Evolutionary conservation across 2,329 filamentous ascomycete species (phyloP).

Genomic region (Beauveria brongniartii): DNA sequence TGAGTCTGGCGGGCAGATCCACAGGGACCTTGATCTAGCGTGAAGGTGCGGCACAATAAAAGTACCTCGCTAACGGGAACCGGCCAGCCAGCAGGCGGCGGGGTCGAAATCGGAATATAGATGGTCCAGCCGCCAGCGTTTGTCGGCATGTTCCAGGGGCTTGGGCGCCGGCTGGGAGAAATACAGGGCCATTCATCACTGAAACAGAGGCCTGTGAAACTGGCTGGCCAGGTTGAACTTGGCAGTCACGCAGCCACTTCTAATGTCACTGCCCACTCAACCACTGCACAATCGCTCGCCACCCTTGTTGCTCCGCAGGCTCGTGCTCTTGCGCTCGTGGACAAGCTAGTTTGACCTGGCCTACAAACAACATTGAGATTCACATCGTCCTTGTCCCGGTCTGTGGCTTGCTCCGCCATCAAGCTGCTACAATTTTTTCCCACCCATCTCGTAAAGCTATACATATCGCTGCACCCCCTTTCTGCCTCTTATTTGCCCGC

Average conservation of each 20-base stretch:
- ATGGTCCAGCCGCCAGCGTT: conserved; percentile 8
- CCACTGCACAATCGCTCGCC: background rate
- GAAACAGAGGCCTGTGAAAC: background rate
- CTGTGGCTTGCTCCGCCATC: background rate
- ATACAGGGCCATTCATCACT: background rate
- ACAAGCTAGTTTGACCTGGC: conserved; percentile 2
- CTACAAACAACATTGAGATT: conserved; percentile 6
- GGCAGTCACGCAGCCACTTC: background rate
- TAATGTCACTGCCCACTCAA: background rate
- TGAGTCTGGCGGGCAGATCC: conserved; percentile 8
- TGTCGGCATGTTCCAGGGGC: background rate
- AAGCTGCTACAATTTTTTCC: background rate
- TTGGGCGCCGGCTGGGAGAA: background rate
- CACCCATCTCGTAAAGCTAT: background rate
- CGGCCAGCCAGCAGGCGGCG: background rate
- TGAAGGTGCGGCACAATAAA: background rate
- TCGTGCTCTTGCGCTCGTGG: conserved; percentile 5
- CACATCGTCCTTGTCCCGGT: background rate
- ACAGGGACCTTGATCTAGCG: background rate
- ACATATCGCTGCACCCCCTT: background rate
- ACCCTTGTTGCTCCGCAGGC: conserved; percentile 9
- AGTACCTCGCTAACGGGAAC: conserved; percentile 14
- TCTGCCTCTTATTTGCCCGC: background rate
- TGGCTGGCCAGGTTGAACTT: background rate
- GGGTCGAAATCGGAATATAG: conserved; percentile 10